Percentiles rank a stretch among this genome's conserved stretches.
Conservation (phyloP, 805 yeast genomes). For the Saccharomycopsis malanga region DNA sequence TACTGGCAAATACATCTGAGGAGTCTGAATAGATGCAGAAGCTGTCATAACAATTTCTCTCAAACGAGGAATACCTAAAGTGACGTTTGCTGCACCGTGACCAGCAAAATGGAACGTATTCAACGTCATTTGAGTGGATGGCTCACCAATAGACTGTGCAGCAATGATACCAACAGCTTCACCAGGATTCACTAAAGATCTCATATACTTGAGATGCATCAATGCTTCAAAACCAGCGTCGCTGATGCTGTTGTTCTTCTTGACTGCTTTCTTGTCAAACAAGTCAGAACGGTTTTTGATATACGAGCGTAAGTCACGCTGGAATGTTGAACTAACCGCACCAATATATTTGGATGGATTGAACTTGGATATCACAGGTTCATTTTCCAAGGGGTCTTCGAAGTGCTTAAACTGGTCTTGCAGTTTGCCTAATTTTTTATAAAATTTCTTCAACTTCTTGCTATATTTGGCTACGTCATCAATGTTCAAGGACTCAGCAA, state of each 20-base stretch:
- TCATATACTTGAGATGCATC: constrained; percentile 98
- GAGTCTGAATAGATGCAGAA: constrained; percentile 91
- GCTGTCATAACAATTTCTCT: constrained; percentile 99
- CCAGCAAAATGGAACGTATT: constrained; percentile 98
- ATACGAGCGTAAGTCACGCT: constrained; percentile 67
- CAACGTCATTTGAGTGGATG: constrained; percentile 98
- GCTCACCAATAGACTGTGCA: constrained; percentile 97
- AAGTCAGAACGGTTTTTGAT: constrained; percentile 47
- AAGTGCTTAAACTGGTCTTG: constrained; percentile 56
- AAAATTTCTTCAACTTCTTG: constrained; percentile 72
- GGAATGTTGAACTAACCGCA: constrained; percentile 85
- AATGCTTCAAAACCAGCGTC: constrained; percentile 85
- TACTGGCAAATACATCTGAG: constrained; percentile 94
- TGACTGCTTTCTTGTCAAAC: constrained; percentile 43
- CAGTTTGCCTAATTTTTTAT: constrained; percentile 30
- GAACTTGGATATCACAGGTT: constrained; percentile 79
- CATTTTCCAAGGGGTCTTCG: constrained; percentile 58
- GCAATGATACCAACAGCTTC: constrained; percentile 98
- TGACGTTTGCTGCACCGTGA: constrained; percentile 99
- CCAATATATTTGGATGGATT: constrained; percentile 91
- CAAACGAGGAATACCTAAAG: constrained; percentile 99
- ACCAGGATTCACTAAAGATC: constrained; percentile 91
- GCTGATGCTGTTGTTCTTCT: constrained; percentile 26
- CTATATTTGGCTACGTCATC: constrained; percentile 72
- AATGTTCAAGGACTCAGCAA: constrained; percentile 69